A percentile compares a stretch with the other conserved stretches of the same genome.
phyloP scores from a whole-genome alignment of 169 alveolate genomes.

The Eimeria necatrix region DNA sequence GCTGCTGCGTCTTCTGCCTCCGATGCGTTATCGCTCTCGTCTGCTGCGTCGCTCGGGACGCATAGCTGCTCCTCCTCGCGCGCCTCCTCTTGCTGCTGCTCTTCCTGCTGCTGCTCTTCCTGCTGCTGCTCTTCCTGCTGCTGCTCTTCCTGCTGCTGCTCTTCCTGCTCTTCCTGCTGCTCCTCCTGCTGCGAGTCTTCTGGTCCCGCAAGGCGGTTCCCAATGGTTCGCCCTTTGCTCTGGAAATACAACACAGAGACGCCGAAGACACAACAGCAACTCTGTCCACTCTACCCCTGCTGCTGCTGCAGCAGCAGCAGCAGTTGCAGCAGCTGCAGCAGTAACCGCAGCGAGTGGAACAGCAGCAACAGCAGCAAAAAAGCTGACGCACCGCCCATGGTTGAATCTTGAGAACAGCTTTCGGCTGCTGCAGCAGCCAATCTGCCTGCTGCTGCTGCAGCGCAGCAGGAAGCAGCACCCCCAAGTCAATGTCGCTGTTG shows the following conservation, averaged over 20 bases:
- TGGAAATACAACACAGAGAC: not conserved
- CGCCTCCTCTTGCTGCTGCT: not conserved
- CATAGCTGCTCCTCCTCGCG: not conserved
- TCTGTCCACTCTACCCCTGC: not conserved
- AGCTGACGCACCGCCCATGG: not conserved
- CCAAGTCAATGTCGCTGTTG: not conserved
- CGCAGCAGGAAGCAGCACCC: not conserved
- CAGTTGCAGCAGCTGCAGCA: not conserved
- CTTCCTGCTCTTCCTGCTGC: not conserved
- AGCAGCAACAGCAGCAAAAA: conserved; percentile 5
- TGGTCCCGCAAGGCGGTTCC: not conserved
- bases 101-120: not conserved
- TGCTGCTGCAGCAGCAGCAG: not conserved
- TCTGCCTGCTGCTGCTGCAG: not conserved
- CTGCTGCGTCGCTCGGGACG: not conserved
- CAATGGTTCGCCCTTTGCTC: not conserved
- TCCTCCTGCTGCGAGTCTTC: not conserved
- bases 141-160: not conserved
- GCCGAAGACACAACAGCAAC: too few species aligned
- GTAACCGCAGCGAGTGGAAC: not conserved
- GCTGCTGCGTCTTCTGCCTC: conserved; percentile 4
- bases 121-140: not conserved
- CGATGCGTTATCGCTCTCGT: not conserved
- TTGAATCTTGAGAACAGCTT: not conserved
- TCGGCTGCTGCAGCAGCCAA: not conserved